These are phyloP conservation scores for Botryotinia calthae DNA, from an alignment of 2,329 filamentous ascomycete genomes.

Conservation along the genomic window DNA sequence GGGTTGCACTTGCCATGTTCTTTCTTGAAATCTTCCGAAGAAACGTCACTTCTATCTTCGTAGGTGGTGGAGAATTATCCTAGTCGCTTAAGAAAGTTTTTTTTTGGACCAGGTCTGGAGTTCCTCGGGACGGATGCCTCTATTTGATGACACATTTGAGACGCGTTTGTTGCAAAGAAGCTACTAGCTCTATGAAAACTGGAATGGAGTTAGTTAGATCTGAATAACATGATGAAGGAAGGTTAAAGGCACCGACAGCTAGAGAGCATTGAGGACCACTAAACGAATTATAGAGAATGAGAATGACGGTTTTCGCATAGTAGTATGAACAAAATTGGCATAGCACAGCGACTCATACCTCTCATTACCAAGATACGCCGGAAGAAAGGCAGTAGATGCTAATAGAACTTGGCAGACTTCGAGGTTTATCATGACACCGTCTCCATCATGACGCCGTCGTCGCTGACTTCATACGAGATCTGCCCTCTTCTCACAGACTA, in stretches of 20 bases:
- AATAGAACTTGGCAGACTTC: background rate
- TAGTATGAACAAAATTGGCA: background rate
- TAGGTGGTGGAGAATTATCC: background rate
- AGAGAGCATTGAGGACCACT: background rate
- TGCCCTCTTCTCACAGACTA: fast-evolving
- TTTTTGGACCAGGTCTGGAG: background rate
- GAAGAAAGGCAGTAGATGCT: no score
- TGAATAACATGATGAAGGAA: background rate
- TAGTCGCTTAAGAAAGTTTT: background rate
- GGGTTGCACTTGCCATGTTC: background rate
- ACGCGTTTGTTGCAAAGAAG: no score
- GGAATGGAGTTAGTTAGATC: background rate
- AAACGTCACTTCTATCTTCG: background rate
- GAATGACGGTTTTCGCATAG: fast-evolving
- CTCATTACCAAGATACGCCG: background rate
- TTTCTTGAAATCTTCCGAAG: background rate
- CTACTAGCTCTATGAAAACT: background rate
- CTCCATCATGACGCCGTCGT: background rate
- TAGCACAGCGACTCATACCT: background rate
- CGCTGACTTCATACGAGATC: background rate
- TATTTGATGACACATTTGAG: background rate
- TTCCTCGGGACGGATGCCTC: background rate
- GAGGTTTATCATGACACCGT: background rate
- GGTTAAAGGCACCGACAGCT: background rate
- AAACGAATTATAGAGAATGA: background rate